phyloP scores from a whole-genome alignment of 1,284 basidiomycete species.

The Ceratobasidium sp. region DNA sequence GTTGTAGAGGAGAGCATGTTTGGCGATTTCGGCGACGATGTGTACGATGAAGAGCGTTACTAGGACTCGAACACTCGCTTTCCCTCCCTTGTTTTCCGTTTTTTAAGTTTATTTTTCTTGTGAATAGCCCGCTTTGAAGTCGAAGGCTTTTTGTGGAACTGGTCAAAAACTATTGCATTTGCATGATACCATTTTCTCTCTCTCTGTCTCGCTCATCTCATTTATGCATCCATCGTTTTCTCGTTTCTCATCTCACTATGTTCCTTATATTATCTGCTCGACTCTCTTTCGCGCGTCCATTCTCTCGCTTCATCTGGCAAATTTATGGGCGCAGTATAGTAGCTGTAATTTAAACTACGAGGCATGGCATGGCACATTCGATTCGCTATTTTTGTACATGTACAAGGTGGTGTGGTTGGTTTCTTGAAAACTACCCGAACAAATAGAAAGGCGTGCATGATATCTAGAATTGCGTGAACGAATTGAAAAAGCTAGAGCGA shows the following conservation, averaged over 20 bases:
- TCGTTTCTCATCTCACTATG: slow-evolving; percentile 2
- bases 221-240: slow-evolving; percentile 10
- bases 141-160: slow-evolving; percentile 11
- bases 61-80: slow-evolving; percentile 6
- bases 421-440: slow-evolving; percentile 35
- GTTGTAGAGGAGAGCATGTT: slow-evolving; percentile 39
- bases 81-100: not conserved
- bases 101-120: slow-evolving; percentile 30
- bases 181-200: slow-evolving; percentile 43
- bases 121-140: slow-evolving; percentile 26
- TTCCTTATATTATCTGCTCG: slow-evolving; percentile 36
- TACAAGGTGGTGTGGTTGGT: slow-evolving; percentile 36
- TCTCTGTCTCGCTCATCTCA: slow-evolving; percentile 1
- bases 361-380: slow-evolving; percentile 17
- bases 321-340: slow-evolving; percentile 33
- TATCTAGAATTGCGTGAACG: slow-evolving; percentile 21
- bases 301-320: not conserved
- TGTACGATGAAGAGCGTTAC: slow-evolving; percentile 25
- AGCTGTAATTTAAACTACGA: slow-evolving; percentile 45
- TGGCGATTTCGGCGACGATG: slow-evolving; percentile 30
- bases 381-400: slow-evolving; percentile 40
- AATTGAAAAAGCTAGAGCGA: slow-evolving; percentile 11
- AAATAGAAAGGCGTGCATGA: slow-evolving; percentile 41
- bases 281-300: not conserved
- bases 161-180: slow-evolving; percentile 24